Evolutionary conservation across 129 eudicot genomes (phyloP).

Genomic region (Daucus carota): DNA sequence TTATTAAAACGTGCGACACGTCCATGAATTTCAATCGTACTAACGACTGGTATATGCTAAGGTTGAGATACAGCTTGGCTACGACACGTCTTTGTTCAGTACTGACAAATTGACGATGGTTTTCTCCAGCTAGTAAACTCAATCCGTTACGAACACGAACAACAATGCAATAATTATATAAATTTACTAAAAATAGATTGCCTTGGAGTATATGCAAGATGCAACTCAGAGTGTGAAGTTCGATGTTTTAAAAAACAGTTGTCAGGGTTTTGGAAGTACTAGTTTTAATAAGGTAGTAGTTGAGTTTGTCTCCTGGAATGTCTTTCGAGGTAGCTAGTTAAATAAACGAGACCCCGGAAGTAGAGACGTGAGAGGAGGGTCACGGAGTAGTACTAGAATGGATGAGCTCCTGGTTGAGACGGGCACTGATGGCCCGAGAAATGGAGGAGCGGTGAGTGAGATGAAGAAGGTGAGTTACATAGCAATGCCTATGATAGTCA

Average conservation of each 20-base stretch:
- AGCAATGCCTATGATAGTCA: slow-evolving; percentile 30
- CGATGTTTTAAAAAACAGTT: background rate
- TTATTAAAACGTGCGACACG: too few species aligned
- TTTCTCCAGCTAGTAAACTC: too few species aligned
- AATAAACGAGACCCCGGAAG: background rate
- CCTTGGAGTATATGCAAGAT: too few species aligned
- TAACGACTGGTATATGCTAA: too few species aligned
- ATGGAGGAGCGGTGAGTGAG: background rate
- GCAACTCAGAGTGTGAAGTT: background rate
- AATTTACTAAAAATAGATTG: too few species aligned
- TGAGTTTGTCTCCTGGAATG: background rate
- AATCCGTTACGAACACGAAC: too few species aligned
- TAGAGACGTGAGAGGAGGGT: background rate
- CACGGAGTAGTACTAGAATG: background rate
- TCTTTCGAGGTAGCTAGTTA: background rate
- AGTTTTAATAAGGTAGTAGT: background rate
- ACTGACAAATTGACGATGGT: too few species aligned
- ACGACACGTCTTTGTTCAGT: too few species aligned
- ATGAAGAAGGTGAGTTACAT: slow-evolving; percentile 15
- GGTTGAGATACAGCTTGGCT: too few species aligned
- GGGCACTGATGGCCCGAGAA: background rate
- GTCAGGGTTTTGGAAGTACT: background rate
- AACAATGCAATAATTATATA: too few species aligned
- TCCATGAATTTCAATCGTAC: too few species aligned
- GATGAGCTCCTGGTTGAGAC: background rate